These are phyloP conservation scores for Senna siamea DNA, from an alignment of 306 rosid genomes.

Conservation along the genomic window DNA sequence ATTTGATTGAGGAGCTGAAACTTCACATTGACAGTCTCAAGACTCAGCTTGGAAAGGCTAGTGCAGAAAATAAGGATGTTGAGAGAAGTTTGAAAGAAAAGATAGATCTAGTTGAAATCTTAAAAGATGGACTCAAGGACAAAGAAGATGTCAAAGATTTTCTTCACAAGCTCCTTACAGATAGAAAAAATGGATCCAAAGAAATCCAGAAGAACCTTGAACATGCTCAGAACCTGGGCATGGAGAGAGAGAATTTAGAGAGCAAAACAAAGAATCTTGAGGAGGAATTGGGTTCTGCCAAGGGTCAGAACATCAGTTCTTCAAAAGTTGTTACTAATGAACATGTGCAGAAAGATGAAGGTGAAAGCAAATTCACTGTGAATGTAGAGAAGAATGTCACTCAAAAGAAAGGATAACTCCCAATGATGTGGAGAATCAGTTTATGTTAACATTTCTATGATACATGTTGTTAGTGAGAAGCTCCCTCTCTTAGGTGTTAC, in stretches of 20 bases:
- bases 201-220: background rate
- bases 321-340: too few species aligned
- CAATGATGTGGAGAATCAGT: too few species aligned
- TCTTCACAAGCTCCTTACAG: background rate
- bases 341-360: conserved; percentile 21
- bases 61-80: conserved; percentile 47
- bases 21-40: conserved; percentile 50
- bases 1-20: conserved; percentile 58
- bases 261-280: conserved; percentile 64
- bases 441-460: too few species aligned
- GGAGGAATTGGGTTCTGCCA: conserved; percentile 71
- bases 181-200: background rate
- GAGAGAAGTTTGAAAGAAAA: conserved; percentile 45
- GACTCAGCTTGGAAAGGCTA: conserved; percentile 37
- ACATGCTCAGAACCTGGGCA: background rate
- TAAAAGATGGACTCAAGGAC: conserved; percentile 53
- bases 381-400: too few species aligned
- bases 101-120: conserved; percentile 33
- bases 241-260: conserved; percentile 65
- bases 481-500: too few species aligned
- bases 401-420: too few species aligned
- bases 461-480: too few species aligned
- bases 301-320: conserved; percentile 49
- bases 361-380: conserved; percentile 1
- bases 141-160: conserved; percentile 37